A percentile compares a stretch with the other conserved stretches of the same genome.
phyloP scores from a whole-genome alignment of 352 stramenopile species.

The Stramenopiles sp. region DNA sequence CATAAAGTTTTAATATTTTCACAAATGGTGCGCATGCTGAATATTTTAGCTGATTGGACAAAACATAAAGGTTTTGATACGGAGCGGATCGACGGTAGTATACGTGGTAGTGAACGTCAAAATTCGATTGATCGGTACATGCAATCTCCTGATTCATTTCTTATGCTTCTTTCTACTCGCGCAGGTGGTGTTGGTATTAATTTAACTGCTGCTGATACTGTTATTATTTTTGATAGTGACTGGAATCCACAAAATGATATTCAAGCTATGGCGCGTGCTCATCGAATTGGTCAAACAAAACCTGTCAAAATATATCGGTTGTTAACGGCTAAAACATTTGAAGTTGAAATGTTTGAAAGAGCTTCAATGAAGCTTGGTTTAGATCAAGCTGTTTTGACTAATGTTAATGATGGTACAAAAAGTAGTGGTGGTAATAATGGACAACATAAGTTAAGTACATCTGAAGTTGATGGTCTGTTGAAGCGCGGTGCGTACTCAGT shows the following conservation, averaged over 20 bases:
- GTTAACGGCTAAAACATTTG: conserved; percentile 52
- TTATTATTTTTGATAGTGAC: conserved; percentile 62
- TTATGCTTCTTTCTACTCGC: conserved; percentile 89
- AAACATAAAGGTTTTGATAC: conserved; percentile 45
- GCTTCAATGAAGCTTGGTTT: conserved; percentile 56
- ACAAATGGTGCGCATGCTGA: conserved; percentile 68
- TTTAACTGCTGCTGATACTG: conserved; percentile 41
- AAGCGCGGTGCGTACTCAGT: conserved; percentile 68
- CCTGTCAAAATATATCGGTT: conserved; percentile 59
- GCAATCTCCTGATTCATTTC: conserved; percentile 22
- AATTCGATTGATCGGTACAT: conserved; percentile 55
- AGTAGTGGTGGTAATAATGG: conserved; percentile 15
- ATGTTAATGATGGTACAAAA: conserved; percentile 25
- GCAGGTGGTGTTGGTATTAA: conserved; percentile 94
- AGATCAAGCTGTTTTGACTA: conserved; percentile 47
- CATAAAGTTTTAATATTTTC: conserved; percentile 94
- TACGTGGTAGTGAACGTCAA: conserved; percentile 77
- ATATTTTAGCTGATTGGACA: conserved; percentile 96
- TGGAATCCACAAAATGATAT: conserved; percentile 85
- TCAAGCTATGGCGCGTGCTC: conserved; percentile 47
- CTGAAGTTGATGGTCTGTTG: conserved; percentile 54
- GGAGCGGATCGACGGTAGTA: conserved; percentile 90
- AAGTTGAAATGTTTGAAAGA: conserved; percentile 62
- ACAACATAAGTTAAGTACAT: conserved; percentile 27
- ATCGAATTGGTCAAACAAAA: conserved; percentile 63